Conservation (phyloP, 805 yeast species). For the Yamadazyma insecticola region DNA sequence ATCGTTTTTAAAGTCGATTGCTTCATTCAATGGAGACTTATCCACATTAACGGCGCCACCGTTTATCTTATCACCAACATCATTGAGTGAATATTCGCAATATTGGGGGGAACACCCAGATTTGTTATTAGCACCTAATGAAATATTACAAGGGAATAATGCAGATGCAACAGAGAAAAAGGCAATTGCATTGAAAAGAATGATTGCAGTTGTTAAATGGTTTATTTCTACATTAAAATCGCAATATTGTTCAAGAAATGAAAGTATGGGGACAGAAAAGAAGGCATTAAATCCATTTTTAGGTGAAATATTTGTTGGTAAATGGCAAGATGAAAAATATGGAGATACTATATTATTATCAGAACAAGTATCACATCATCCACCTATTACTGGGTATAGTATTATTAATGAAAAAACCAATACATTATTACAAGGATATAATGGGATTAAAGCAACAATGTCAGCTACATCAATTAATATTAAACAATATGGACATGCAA, state of each 20-base stretch:
- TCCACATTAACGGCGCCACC: conserved; percentile 97
- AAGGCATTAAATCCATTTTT: conserved; percentile 95
- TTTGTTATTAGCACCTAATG: conserved; percentile 68
- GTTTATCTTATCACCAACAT: conserved; percentile 85
- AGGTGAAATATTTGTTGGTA: conserved; percentile 91
- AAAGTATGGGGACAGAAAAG: conserved; percentile 91
- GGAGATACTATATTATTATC: conserved; percentile 78
- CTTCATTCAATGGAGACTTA: conserved; percentile 89
- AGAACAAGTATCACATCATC: conserved; percentile 97
- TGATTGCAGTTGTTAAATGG: conserved; percentile 84
- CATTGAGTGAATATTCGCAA: conserved; percentile 86
- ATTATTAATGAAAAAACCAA: conserved; percentile 68
- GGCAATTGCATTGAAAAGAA: conserved; percentile 55
- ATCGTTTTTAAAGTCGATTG: conserved; percentile 82
- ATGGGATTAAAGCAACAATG: conserved; percentile 81
- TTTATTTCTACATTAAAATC: conserved; percentile 87
- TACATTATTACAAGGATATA: conserved; percentile 78
- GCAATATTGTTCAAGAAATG: conserved; percentile 90
- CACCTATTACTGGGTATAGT: conserved; percentile 93
- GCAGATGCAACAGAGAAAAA: conserved; percentile 26
- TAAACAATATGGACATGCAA: conserved; percentile 89
- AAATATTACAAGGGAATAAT: conserved; percentile 40
- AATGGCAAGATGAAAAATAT: conserved; percentile 61
- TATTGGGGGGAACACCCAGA: conserved; percentile 96
- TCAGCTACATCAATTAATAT: conserved; percentile 75